Percentiles rank a stretch among this genome's conserved stretches.
These are phyloP conservation scores for Monilinia laxa DNA, from an alignment of 2,329 filamentous ascomycete genomes.

Conservation along the genomic window DNA sequence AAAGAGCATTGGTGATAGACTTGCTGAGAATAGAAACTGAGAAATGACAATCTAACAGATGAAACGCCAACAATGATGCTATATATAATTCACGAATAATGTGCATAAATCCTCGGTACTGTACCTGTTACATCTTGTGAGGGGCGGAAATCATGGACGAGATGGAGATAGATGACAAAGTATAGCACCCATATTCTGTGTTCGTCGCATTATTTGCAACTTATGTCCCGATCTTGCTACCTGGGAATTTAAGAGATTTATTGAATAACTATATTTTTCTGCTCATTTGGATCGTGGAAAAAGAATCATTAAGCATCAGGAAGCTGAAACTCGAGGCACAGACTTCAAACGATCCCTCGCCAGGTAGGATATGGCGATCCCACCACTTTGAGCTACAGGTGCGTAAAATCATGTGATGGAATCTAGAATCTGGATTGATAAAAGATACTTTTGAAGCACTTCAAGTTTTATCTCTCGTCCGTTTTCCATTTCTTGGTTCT, in stretches of 20 bases:
- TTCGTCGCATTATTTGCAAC: not conserved
- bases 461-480: not conserved
- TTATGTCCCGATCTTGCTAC: not conserved
- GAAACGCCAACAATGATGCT: not conserved
- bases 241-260: not conserved
- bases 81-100: not conserved
- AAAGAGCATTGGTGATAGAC: not conserved
- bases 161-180: not conserved
- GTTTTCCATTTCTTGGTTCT: not conserved
- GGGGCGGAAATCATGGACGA: not conserved
- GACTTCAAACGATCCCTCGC: not conserved
- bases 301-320: not conserved
- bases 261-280: not conserved
- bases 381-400: too few species aligned
- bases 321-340: not conserved
- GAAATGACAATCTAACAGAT: not conserved
- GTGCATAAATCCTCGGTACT: not conserved
- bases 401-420: not conserved
- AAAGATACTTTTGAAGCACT: not conserved
- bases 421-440: not conserved
- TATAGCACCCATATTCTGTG: not conserved
- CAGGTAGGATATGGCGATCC: not conserved
- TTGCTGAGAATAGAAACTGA: not conserved
- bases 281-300: not conserved
- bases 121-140: not conserved